Percentiles rank a stretch among this genome's conserved stretches.
Evolutionary conservation across 441 rosid genomes (phyloP).

Genomic region (Euphorbia celastroides): DNA sequence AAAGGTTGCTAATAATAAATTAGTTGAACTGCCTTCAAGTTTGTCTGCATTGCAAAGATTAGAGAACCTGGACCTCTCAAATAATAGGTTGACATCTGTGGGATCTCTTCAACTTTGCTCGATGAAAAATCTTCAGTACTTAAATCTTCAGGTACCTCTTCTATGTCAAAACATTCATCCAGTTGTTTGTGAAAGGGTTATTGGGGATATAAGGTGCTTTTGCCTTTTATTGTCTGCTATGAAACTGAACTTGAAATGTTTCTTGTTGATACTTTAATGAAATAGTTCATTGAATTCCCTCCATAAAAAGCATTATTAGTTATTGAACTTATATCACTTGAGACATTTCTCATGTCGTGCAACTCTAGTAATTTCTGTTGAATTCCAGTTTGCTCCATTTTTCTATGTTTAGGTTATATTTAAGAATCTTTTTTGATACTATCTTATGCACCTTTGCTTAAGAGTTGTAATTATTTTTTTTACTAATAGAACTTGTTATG

Average conservation of each 20-base stretch:
- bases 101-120: slow-evolving; percentile 61
- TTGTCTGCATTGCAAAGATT: slow-evolving; percentile 64
- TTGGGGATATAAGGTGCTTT: background rate
- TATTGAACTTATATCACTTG: background rate
- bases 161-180: slow-evolving; percentile 3
- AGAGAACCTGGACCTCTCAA: slow-evolving; percentile 75
- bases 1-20: slow-evolving; percentile 82
- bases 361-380: background rate
- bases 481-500: background rate
- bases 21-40: slow-evolving; percentile 55
- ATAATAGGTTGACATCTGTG: slow-evolving; percentile 69
- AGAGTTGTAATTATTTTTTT: background rate
- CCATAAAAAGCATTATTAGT: background rate
- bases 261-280: background rate
- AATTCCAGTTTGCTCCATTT: background rate
- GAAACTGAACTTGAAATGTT: background rate
- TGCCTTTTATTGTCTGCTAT: background rate
- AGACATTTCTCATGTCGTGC: background rate
- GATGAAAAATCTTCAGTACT: slow-evolving; percentile 62
- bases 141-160: slow-evolving; percentile 80
- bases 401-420: background rate
- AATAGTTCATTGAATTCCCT: background rate
- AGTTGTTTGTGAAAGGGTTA: background rate
- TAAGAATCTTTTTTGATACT: background rate
- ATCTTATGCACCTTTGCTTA: background rate